Conservation (phyloP, 345 rosid genomes). For the Eucalyptus erythrocorys region DNA sequence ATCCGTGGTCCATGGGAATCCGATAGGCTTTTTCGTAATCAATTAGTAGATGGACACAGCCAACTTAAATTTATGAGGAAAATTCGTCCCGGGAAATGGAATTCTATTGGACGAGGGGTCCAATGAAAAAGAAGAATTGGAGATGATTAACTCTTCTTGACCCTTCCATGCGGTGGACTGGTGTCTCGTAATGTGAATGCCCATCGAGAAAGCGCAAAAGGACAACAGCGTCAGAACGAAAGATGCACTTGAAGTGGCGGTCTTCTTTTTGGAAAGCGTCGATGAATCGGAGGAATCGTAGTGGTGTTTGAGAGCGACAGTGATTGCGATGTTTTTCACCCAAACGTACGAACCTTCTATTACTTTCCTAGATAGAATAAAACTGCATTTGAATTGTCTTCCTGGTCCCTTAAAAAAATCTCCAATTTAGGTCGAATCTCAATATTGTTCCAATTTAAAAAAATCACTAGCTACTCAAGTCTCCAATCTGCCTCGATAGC, state of each 20-base stretch:
- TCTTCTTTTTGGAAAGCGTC: background rate
- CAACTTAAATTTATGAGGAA: background rate
- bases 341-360: background rate
- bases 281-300: background rate
- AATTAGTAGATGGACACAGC: background rate
- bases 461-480: background rate
- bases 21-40: background rate
- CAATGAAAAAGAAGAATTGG: background rate
- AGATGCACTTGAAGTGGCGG: background rate
- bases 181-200: background rate
- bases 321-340: background rate
- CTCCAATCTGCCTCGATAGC: fast-evolving
- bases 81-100: background rate
- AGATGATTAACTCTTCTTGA: background rate
- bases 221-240: background rate
- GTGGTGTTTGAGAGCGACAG: background rate
- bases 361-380: background rate
- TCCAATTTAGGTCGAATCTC: background rate
- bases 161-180: background rate
- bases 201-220: background rate
- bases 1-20: background rate
- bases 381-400: background rate
- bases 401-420: background rate
- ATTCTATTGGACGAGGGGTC: background rate
- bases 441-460: background rate